These are phyloP conservation scores for Picea abies DNA, from an alignment of 83 land plant genomes.

Conservation along the genomic window DNA sequence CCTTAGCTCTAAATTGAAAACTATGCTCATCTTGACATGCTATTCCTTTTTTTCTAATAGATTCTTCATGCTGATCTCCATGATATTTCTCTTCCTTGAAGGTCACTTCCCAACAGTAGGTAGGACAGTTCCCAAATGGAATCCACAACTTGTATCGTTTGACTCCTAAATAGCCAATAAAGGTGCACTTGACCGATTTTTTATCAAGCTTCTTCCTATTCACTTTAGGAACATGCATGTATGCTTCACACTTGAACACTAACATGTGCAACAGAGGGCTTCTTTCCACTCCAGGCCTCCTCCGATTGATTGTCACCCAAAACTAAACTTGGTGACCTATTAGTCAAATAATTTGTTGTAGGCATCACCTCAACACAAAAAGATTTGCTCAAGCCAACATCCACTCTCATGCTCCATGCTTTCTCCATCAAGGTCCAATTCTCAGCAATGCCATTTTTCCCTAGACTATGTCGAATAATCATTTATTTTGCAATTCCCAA, in stretches of 20 bases:
- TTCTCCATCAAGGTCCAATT: background rate
- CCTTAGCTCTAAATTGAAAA: too few relatives aligned
- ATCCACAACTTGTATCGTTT: too few relatives aligned
- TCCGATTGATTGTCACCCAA: background rate
- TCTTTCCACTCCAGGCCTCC: background rate
- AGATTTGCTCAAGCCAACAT: background rate
- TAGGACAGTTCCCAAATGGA: too few relatives aligned
- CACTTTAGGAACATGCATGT: background rate
- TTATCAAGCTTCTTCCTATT: background rate
- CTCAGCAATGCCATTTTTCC: background rate
- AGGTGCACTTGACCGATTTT: background rate
- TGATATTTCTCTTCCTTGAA: too few relatives aligned
- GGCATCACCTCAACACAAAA: background rate
- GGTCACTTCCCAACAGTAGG: too few relatives aligned
- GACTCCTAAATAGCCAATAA: background rate
- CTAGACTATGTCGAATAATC: too few relatives aligned
- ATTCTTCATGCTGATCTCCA: too few relatives aligned
- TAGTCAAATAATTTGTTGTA: background rate
- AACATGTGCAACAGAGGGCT: background rate
- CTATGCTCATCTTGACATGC: too few relatives aligned
- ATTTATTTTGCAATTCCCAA: too few relatives aligned
- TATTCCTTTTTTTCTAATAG: too few relatives aligned
- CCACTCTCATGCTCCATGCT: background rate
- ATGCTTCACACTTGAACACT: background rate
- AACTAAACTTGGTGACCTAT: background rate